Percentiles rank a stretch among this genome's conserved stretches.
These are phyloP conservation scores for Bassia scoparia DNA, from an alignment of 148 eudicot genomes.

Conservation along the genomic window DNA sequence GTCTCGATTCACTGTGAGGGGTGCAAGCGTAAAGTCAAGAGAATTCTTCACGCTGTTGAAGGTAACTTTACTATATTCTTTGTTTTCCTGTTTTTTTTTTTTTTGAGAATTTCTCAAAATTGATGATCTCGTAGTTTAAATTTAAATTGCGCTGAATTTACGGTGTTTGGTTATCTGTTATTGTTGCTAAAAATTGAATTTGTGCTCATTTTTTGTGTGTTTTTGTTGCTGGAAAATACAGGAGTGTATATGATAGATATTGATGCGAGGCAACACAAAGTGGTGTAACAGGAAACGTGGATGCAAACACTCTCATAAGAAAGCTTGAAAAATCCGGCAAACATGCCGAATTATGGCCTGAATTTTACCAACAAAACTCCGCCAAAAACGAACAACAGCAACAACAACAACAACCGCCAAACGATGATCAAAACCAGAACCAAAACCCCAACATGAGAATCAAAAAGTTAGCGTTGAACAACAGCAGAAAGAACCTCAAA, in stretches of 20 bases:
- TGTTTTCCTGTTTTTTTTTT: neutral
- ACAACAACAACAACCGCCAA: neutral
- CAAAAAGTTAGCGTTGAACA: constrained; percentile 4
- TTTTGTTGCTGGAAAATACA: constrained; percentile 4
- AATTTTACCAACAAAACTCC: constrained; percentile 17
- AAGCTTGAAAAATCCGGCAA: constrained; percentile 72
- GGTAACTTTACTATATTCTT: constrained; percentile 32
- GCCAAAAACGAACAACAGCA: constrained; percentile 16
- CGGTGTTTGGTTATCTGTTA: neutral
- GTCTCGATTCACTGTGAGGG: constrained; percentile 84
- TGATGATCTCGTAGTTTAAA: neutral
- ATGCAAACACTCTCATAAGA: constrained; percentile 45
- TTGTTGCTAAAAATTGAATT: neutral
- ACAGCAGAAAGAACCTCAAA: constrained; percentile 8
- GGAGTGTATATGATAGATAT: constrained; percentile 60
- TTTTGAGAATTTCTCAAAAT: neutral
- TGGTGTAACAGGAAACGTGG: constrained; percentile 59
- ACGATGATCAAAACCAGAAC: constrained; percentile 24
- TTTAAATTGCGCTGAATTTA: neutral
- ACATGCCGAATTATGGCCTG: constrained; percentile 65
- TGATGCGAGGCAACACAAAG: constrained; percentile 59
- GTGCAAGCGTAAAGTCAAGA: constrained; percentile 68
- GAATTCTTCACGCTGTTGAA: constrained; percentile 47
- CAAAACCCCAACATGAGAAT: neutral
- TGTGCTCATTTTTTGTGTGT: neutral